These are phyloP conservation scores for Puccinia coronata DNA, from an alignment of 1,284 basidiomycete species.

Conservation along the genomic window DNA sequence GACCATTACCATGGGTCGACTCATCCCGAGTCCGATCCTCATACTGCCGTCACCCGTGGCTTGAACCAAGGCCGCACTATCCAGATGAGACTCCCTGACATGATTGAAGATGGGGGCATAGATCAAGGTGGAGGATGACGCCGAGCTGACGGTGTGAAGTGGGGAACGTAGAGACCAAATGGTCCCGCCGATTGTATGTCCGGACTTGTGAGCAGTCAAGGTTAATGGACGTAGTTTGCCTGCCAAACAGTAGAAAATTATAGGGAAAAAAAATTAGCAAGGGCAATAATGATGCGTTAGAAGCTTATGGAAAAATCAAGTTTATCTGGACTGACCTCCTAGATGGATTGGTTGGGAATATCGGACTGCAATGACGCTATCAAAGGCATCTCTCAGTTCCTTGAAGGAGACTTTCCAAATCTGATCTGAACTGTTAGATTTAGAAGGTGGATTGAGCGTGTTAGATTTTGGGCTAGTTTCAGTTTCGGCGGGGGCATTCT, in stretches of 20 bases:
- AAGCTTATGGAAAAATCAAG: neutral
- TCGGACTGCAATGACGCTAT: conserved; percentile 83
- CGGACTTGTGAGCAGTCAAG: conserved; percentile 92
- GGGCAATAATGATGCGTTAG: conserved; percentile 36
- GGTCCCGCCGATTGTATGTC: conserved; percentile 92
- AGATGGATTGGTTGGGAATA: conserved; percentile 92
- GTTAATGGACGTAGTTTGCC: conserved; percentile 88
- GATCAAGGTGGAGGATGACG: conserved; percentile 85
- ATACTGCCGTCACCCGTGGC: conserved; percentile 70
- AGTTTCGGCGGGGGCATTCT: conserved; percentile 43
- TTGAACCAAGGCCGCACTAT: conserved; percentile 80
- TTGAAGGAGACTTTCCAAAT: conserved; percentile 72
- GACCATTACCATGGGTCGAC: conserved; percentile 86
- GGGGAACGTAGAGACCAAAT: conserved; percentile 98
- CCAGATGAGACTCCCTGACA: conserved; percentile 91
- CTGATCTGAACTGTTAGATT: conserved; percentile 55
- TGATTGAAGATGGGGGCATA: conserved; percentile 97
- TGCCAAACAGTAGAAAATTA: conserved; percentile 57
- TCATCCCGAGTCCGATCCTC: conserved; percentile 72
- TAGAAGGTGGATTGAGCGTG: conserved; percentile 50
- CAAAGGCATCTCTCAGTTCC: conserved; percentile 92
- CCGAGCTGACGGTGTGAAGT: conserved; percentile 52
- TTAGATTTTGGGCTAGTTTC: conserved; percentile 52
- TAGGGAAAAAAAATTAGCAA: conserved; percentile 42
- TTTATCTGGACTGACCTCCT: conserved; percentile 67